Evolutionary conservation across 2,329 filamentous ascomycete genomes (phyloP).

Genomic region (Trichoderma arundinaceum): DNA sequence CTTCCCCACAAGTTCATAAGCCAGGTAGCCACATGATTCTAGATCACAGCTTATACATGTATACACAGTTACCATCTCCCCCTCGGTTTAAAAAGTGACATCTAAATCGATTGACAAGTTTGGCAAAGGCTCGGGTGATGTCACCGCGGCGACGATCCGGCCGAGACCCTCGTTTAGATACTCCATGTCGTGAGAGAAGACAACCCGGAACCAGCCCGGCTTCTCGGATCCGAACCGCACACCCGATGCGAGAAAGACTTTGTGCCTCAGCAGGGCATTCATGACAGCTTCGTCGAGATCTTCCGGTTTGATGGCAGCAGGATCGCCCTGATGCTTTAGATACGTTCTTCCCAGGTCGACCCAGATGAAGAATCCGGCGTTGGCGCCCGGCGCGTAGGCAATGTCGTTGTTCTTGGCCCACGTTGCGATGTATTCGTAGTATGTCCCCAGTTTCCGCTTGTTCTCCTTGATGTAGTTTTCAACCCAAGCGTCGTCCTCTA

Average conservation of each 20-base stretch:
- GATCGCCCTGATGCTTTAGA: conserved; percentile 31
- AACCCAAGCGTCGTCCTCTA: conserved; percentile 52
- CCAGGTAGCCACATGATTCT: no score
- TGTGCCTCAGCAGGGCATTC: conserved; percentile 40
- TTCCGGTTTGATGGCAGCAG: conserved; percentile 18
- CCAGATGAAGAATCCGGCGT: conserved; percentile 63
- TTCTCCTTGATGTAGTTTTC: conserved; percentile 53
- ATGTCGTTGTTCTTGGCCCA: conserved; percentile 50
- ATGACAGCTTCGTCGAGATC: conserved; percentile 40
- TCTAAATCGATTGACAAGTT: background rate
- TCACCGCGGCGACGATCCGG: conserved; percentile 30
- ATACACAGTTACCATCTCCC: background rate
- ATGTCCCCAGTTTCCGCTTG: conserved; percentile 45
- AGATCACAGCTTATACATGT: background rate
- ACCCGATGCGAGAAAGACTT: conserved; percentile 47
- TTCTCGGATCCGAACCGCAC: conserved; percentile 47
- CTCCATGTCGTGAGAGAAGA: conserved; percentile 45
- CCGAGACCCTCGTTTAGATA: conserved; percentile 42
- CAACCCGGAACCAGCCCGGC: conserved; percentile 48
- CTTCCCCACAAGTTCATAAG: no score
- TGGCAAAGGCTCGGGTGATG: background rate
- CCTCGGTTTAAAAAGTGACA: background rate
- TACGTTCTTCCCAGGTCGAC: conserved; percentile 51
- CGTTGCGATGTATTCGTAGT: conserved; percentile 46
- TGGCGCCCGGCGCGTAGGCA: conserved; percentile 52